Evolutionary conservation across 1,139 yeast species (phyloP), one percentile per base, ranked within the genome.

Genomic region (Ogataea hybrid): DNA sequence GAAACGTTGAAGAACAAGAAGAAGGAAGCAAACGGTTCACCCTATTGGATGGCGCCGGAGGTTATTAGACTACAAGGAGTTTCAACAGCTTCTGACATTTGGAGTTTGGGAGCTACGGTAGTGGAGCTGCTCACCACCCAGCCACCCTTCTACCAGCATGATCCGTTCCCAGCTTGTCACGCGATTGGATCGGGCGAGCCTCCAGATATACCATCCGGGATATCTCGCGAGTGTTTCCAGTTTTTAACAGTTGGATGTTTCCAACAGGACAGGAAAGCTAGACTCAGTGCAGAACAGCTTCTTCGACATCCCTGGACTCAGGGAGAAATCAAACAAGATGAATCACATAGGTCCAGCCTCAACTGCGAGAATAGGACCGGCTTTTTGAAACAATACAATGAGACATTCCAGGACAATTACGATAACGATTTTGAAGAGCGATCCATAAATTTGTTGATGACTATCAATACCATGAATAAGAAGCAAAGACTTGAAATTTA

Each of bases 91-190:
- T 86, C 96, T 4, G 95, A 85, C 62, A 77, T 84, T 20, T 85
- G 95, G 97, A 86, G 96, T n/a, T 65, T 92, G 28, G 99, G 97
- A 2, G 95, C 97, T 14, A 92, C 97, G 0, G 77, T 90, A 4
- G 79, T 90, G 8, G 99, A 92, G 60, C 67, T 92, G 37, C 69
- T 88, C 42, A 84, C 96, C 0, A 95, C 88, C 0, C 73, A 80
- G 41, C 97, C 98, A 0, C 97, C 97, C 0, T 88, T 87, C 54
- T 84, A 84, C 50, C 83, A 87, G 38, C 67, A 84, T 43, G 81
- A 83, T 45, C 87, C 89, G 20, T 84, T 89, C 81, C 87, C 95
- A 1, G 90, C 96, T 0, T 71, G 92, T 50, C 96, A 87, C 67
- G 96, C 97, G 0, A 88, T 90, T 42, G 97, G 94, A 2, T 81